These are phyloP conservation scores for Knoxdaviesia capensis DNA, from an alignment of 2,329 filamentous ascomycete species.

Conservation along the genomic window DNA sequence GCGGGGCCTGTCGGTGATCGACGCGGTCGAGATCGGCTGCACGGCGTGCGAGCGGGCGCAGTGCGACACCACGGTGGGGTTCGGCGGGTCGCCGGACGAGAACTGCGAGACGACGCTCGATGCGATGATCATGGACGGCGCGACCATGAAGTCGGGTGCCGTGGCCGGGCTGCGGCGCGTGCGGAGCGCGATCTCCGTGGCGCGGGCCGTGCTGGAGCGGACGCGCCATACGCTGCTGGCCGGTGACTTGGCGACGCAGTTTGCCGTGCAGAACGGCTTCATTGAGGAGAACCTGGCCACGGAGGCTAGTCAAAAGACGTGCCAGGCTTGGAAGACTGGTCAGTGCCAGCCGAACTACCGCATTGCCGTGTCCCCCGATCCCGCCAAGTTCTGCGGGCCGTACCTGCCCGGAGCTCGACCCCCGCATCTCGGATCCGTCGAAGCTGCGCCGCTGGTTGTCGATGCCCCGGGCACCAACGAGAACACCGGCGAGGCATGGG, in stretches of 20 bases:
- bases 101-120: conserved; percentile 36
- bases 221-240: conserved; percentile 30
- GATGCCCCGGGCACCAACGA: not conserved
- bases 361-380: conserved; percentile 22
- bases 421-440: not conserved
- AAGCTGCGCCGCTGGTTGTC: not conserved
- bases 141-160: conserved; percentile 29
- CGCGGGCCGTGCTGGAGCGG: conserved; percentile 27
- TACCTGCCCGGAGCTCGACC: conserved; percentile 14
- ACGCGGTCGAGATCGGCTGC: conserved; percentile 31
- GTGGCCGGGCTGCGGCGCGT: conserved; percentile 29
- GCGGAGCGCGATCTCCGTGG: conserved; percentile 26
- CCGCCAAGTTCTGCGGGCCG: conserved; percentile 22
- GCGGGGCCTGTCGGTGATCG: conserved; percentile 18
- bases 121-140: conserved; percentile 37
- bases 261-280: conserved; percentile 31
- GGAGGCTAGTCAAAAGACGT: conserved; percentile 16
- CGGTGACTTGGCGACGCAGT: conserved; percentile 31
- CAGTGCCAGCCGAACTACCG: conserved; percentile 31
- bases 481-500: not conserved
- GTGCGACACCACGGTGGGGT: conserved; percentile 34
- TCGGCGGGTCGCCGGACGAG: conserved; percentile 33
- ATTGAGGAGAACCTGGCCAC: conserved; percentile 21
- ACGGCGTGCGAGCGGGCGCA: conserved; percentile 27
- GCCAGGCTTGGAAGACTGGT: conserved; percentile 19